Evolutionary conservation across 768 basidiomycete genomes (phyloP), one percentile per base, ranked within the genome.

Genomic region (Podaxis mareebaensis): DNA sequence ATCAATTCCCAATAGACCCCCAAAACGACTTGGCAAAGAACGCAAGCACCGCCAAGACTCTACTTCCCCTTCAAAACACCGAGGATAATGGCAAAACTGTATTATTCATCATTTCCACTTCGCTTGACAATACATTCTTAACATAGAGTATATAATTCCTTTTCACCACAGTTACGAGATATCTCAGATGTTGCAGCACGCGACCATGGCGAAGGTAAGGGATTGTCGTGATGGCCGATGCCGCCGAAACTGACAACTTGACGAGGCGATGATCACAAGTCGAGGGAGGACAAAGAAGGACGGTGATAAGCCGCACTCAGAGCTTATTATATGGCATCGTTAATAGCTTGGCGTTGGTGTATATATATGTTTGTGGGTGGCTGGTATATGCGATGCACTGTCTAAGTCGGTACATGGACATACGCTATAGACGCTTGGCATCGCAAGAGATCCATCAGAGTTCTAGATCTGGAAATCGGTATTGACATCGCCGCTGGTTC

Each of bases 161-260:
- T 28, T 51, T 22, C 26, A 24, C 49, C 30, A 38, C 24, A 10
- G 42, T 59, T 33, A 36, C 58, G 58, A 58, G 38, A 48, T 38
- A 59, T 49, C 58, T 59, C 28, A 49, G 58, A 53, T 53, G 13
- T 26, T 28, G 8, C 48, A 51, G 15, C 48, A 51, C 30, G 59
- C 8, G 36, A 52, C 22, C 26, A 24, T 33, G 24, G 4, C 46
- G 24, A 46, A 15, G 26, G 42, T 8, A 12, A 20, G 36, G 58
- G 58, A 49, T 51, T 36, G 58, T 51, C 58, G 46, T 59, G 58
- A 59, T 59, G 40, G 52, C 52, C 28, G 60, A 61, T 36, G 15
- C 3, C 48, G 59, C 36, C 49, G 48, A 52, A 17, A 22, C 38
- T n/a, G 15, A 22, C 38, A 52, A 40, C 11, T 42, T 7, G 22